These are phyloP conservation scores for Thraustochytrium sp. DNA, from an alignment of 352 stramenopile species.

Conservation along the genomic window DNA sequence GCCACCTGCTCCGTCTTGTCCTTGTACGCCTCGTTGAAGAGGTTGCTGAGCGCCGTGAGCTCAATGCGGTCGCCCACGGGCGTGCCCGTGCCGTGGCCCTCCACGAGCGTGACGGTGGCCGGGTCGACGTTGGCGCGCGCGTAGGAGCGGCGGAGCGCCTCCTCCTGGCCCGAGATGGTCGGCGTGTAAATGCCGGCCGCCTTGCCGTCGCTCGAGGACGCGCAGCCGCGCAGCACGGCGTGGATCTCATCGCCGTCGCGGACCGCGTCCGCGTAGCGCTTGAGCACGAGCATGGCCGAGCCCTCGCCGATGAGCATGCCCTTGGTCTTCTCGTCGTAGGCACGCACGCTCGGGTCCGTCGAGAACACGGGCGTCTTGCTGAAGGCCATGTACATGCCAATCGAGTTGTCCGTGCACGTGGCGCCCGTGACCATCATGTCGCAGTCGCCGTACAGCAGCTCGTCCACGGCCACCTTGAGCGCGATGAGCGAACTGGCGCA, in stretches of 20 bases:
- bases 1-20: slow-evolving; percentile 67
- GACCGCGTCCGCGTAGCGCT: slow-evolving; percentile 17
- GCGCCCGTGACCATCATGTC: slow-evolving; percentile 29
- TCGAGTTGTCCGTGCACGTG: slow-evolving; percentile 37
- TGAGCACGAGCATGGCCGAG: slow-evolving; percentile 25
- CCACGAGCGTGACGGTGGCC: slow-evolving; percentile 83
- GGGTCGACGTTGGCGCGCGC: slow-evolving; percentile 88
- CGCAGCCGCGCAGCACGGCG: neutral
- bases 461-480: slow-evolving; percentile 28
- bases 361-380: slow-evolving; percentile 38
- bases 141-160: slow-evolving; percentile 10
- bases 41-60: slow-evolving; percentile 15
- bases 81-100: slow-evolving; percentile 61
- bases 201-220: slow-evolving; percentile 24
- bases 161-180: slow-evolving; percentile 28
- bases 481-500: slow-evolving; percentile 13
- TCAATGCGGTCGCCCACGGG: slow-evolving; percentile 57
- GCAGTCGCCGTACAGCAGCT: slow-evolving; percentile 18
- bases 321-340: slow-evolving; percentile 37
- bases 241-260: slow-evolving; percentile 29
- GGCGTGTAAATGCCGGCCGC: slow-evolving; percentile 28
- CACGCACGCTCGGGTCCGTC: neutral
- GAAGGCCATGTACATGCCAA: slow-evolving; percentile 42
- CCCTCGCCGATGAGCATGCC: slow-evolving; percentile 34
- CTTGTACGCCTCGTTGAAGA: slow-evolving; percentile 13